Conservation (phyloP, 805 yeast genomes). For the Yarrowia divulgata region DNA sequence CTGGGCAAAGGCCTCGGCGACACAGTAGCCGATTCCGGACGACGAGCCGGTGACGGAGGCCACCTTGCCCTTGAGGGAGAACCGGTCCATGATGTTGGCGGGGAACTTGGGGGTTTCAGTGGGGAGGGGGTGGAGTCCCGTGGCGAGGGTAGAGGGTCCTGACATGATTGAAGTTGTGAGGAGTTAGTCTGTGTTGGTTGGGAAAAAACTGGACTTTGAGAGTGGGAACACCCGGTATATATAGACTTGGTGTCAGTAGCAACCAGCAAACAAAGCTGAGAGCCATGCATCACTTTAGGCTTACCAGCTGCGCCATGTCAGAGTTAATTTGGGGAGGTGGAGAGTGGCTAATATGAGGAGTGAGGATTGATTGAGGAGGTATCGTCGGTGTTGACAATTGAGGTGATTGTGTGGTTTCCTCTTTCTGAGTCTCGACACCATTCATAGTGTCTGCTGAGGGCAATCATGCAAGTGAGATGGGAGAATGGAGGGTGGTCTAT, state of each 20-base stretch:
- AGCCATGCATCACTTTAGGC: constrained; percentile 12
- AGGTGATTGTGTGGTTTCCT: too few species aligned
- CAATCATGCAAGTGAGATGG: constrained; percentile 12
- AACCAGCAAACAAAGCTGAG: constrained; percentile 28
- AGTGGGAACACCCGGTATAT: constrained; percentile 1
- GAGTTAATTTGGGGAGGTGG: background rate
- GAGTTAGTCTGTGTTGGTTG: background rate
- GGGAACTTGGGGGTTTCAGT: constrained; percentile 60
- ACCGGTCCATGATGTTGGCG: constrained; percentile 66
- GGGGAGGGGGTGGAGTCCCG: constrained; percentile 57
- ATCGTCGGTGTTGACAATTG: too few species aligned
- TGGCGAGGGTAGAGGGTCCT: constrained; percentile 45
- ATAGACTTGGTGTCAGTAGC: constrained; percentile 21
- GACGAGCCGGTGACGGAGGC: constrained; percentile 89
- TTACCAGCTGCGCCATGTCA: constrained; percentile 2
- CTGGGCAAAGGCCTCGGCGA: constrained; percentile 83
- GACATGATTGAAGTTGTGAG: constrained; percentile 42
- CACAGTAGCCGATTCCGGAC: constrained; percentile 81
- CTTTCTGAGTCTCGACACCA: too few species aligned
- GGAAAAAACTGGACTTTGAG: background rate
- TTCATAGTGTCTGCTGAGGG: too few species aligned
- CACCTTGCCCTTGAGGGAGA: constrained; percentile 80
- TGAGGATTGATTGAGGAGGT: background rate
- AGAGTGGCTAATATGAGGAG: background rate
- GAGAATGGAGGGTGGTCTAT: background rate